Evolutionary conservation across 352 stramenopile genomes (phyloP), one percentile per base, ranked within the genome.

Genomic region (Globisporangium alternatum): DNA sequence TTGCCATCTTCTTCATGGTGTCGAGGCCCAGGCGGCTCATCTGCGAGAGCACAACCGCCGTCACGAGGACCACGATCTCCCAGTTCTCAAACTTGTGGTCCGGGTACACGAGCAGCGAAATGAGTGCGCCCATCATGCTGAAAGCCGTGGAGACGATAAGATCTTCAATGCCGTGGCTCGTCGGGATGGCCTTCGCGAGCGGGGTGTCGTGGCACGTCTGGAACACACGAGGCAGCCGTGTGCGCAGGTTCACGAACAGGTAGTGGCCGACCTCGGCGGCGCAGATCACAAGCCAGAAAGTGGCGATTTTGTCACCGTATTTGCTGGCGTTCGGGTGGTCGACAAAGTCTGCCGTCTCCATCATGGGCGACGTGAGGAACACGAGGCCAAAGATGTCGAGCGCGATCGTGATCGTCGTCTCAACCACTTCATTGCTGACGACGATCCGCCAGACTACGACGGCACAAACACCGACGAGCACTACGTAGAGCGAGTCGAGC

Each of bases 361-460:
- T 85, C 72, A 90, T 77, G n/a, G 83, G 80, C n/a, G 76, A 60
- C 9, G 81, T 70, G 49, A 90, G 54, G 37, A 84, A 81, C 37
- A 81, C 72, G 43, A 90, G 47, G 0, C 76, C 78, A 43, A 87
- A 57, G 3, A 82, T 79, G 62, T 90, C 81, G 52, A 88, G 65
- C 43, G 74, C 62, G n/a, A 80, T 64, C 67, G 82, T 77, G 37
- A 89, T 45, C 21, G 76, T 72, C 19, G 76, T 89, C 30, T 85
- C 72, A 37, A 88, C 56, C 2, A 88, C 68, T 39, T 86, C 80
- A 47, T 80, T 75, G 59, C 68, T 88, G n/a, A 73, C 72, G 5
- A 86, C 57, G 60, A 90, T 84, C 15, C 81, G 79, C 52, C 67
- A 83, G 17, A 86, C 72, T n/a, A 87, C 69, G 49, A 88, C 72